Evolutionary conservation across 208 protist genomes (phyloP).

Genomic region (Trypanosoma lewisi): DNA sequence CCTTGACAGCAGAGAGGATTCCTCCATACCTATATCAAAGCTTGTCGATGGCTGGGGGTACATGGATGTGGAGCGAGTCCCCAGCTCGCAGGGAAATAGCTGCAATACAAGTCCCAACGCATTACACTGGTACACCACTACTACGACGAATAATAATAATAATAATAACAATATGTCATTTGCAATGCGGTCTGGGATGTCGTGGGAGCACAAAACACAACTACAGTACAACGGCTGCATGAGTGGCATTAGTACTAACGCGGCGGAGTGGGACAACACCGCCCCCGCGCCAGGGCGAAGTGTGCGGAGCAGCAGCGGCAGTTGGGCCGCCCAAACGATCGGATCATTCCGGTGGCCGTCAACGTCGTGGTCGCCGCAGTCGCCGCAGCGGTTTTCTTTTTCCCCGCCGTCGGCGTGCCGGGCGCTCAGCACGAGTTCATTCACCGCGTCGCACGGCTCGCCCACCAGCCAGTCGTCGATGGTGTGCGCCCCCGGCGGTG

Average conservation of each 20-base stretch:
- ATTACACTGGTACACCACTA: too few species aligned
- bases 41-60: conserved; percentile 3
- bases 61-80: neutral
- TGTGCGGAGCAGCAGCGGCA: neutral
- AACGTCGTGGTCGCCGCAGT: neutral
- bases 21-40: neutral
- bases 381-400: neutral
- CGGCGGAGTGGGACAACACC: neutral
- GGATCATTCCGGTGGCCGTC: neutral
- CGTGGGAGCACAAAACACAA: neutral
- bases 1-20: neutral
- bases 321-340: neutral
- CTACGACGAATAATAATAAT: neutral
- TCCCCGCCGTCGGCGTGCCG: neutral
- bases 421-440: neutral
- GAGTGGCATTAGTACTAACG: neutral
- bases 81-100: conserved; percentile 4
- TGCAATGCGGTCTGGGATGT: neutral
- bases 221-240: too few species aligned
- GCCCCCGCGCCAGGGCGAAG: neutral
- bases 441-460: neutral
- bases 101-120: neutral
- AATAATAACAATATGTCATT: too few species aligned
- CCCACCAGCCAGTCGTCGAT: neutral
- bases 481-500: too few species aligned